Evolutionary conservation across 345 rosid genomes (phyloP), one percentile per base, ranked within the genome.

Genomic region (Eucalyptus melliodora): DNA sequence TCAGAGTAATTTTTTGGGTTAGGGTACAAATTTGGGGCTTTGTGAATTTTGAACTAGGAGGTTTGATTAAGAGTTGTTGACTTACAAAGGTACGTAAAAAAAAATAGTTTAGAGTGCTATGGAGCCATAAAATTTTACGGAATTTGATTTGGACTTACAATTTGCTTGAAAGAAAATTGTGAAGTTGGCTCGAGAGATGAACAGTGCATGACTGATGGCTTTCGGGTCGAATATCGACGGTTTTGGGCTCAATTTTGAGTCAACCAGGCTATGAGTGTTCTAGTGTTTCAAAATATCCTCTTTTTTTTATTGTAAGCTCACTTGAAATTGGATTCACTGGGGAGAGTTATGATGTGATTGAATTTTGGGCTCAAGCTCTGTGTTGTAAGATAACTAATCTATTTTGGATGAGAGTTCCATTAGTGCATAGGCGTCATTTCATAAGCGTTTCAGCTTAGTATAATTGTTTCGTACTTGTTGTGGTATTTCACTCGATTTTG

Each of bases 141-240:
- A 56, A 56, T 4, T 56, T 9, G 27, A 56, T 56, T 56, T 56
- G 6, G 62, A 56, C 30, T 56, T 24, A 9, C 5, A 0, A 21
- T 8, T 53, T 53, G 12, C 3, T 9, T 24, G 27, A 56, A 9
- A 56, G 5, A 56, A 56, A 56, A 23, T 56, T 56, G 23, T 56
- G 6, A 56, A 56, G 3, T 56, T 56, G 62, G 27, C 62, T 5
- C 6, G 0, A 56, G 62, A 0, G 62, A 56, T 23, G 27, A 23
- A 9, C 13, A 56, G 0, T 56, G 27, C 62, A 2, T 56, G 60
- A 56, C 12, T 5, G 11, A 56, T 9, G 6, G 62, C 30, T 56
- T 56, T 56, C 1, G 12, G 12, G 27, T 56, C 6, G 6, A 56
- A 1, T 23, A 2, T 56, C 0, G 1, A 4, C 1, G 0, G 27